Conservation (phyloP, 495 filamentous ascomycete species). For the Gamarada debralockiae region DNA sequence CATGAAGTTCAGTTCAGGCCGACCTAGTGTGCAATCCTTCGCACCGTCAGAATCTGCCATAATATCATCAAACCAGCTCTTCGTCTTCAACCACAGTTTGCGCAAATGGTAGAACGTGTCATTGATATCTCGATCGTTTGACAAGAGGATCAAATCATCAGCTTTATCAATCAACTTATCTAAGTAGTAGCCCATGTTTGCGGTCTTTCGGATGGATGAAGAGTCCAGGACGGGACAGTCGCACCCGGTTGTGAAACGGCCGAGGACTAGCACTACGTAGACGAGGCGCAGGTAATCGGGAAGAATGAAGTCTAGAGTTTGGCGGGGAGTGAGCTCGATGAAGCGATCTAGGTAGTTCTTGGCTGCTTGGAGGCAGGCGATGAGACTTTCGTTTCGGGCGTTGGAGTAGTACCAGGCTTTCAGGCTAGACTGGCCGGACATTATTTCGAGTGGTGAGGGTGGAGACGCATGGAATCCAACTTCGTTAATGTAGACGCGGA, state of each 20-base stretch:
- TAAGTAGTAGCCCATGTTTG: slow-evolving; percentile 13
- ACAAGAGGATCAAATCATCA: not conserved
- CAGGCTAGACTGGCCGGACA: not conserved
- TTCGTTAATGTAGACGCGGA: slow-evolving; percentile 19
- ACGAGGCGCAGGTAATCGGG: slow-evolving; percentile 12
- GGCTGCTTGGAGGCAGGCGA: slow-evolving; percentile 2
- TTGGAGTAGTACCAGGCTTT: slow-evolving; percentile 17
- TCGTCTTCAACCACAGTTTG: slow-evolving; percentile 5
- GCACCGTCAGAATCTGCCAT: not conserved
- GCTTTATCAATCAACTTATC: slow-evolving; percentile 1
- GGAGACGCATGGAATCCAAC: slow-evolving; percentile 10
- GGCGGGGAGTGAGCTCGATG: not conserved
- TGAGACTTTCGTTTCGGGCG: slow-evolving; percentile 8
- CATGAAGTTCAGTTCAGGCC: not conserved
- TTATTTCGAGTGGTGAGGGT: not conserved
- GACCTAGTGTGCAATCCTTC: not conserved
- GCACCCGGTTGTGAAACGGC: slow-evolving; percentile 1
- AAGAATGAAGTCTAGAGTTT: not conserved
- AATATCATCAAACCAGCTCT: slow-evolving; percentile 4
- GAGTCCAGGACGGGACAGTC: slow-evolving; percentile 1
- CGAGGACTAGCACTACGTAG: slow-evolving; percentile 17
- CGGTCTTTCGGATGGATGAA: not conserved
- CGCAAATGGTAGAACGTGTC: slow-evolving; percentile 9
- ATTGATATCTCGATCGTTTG: not conserved
- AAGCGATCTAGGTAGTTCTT: slow-evolving; percentile 17